Evolutionary conservation across 352 stramenopile species (phyloP), one percentile per base, ranked within the genome.

Genomic region (Globisporangium solare): DNA sequence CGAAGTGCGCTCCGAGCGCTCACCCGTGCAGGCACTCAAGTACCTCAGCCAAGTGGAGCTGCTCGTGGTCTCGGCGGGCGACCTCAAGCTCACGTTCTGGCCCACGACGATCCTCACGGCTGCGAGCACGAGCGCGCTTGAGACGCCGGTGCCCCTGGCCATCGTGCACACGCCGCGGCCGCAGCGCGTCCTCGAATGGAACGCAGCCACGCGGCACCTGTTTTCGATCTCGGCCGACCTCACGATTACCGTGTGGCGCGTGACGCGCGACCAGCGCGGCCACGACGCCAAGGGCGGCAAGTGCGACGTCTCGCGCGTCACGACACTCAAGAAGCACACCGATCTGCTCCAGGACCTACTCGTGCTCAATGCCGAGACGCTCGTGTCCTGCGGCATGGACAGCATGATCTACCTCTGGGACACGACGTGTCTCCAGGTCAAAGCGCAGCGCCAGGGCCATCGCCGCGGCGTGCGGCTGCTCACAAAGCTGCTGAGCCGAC

Each of bases 81-180:
- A 92, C 43, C 58, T 92, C 15, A 92, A 90, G 51, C 70, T 92
- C 53, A 89, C 79, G 24, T 90, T 92, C 53, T 92, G 82, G 82
- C 58, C 76, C 2, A 70, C 78, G 1, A 74, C 68, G 15, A 67
- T 89, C 21, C 54, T 92, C n/a, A 89, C 76, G 2, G 73, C 78
- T 0, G 73, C 62, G 22, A 89, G 79, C 45, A 57, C 74, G 6
- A 87, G 79, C 18, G 79, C 79, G 0, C 56, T 89, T 32, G 80
- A 90, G 51, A 86, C 69, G 8, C 76, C 78, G 6, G 37, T 71
- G n/a, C 82, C 82, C 2, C 64, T 92, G n/a, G 71, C 72, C 7
- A 68, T 88, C 31, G 71, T 88, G 0, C 74, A 88, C 31, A 92
- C 79, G 0, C 74, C 75, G 13, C 74, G 82, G 8, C 80, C 82